These are phyloP conservation scores for Schizosaccharomyces osmophilus DNA, from an alignment of 805 yeast species.

Conservation along the genomic window DNA sequence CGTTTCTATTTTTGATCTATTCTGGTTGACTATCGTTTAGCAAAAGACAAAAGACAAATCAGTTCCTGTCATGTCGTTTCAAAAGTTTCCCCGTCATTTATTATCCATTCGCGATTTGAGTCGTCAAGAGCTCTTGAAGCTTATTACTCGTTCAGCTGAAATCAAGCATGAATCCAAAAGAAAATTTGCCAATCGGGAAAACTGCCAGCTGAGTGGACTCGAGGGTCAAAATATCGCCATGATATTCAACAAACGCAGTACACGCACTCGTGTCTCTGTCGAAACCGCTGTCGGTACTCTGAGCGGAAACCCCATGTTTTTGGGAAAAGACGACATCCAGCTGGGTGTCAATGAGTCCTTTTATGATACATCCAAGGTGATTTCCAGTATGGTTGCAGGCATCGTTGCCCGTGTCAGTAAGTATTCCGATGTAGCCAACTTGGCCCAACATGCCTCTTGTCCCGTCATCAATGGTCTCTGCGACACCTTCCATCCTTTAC, in stretches of 20 bases:
- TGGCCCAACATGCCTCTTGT: conserved; percentile 56
- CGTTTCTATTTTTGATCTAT: too few relatives aligned
- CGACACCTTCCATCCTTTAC: conserved; percentile 82
- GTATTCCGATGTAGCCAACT: conserved; percentile 57
- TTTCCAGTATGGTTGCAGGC: conserved; percentile 90
- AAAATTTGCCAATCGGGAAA: conserved; percentile 14
- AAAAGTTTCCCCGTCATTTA: conserved; percentile 35
- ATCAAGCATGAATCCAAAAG: conserved; percentile 32
- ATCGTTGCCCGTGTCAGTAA: conserved; percentile 85
- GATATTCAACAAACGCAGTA: conserved; percentile 73
- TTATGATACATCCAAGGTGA: conserved; percentile 68
- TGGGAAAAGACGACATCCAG: conserved; percentile 91
- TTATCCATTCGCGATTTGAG: conserved; percentile 59
- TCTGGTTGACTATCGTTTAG: too few relatives aligned
- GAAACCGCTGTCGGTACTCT: conserved; percentile 86
- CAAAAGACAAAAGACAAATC: too few relatives aligned
- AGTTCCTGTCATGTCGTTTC: not conserved
- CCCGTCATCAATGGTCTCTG: conserved; percentile 88
- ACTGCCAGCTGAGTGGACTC: not conserved
- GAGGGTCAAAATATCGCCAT: conserved; percentile 64
- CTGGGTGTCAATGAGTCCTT: conserved; percentile 77
- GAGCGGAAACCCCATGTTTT: conserved; percentile 89
- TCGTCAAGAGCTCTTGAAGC: conserved; percentile 39
- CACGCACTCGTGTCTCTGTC: conserved; percentile 79
- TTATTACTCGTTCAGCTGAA: conserved; percentile 49